phyloP scores from a whole-genome alignment of 2,329 filamentous ascomycete genomes.

The Monosporascus sp. region DNA sequence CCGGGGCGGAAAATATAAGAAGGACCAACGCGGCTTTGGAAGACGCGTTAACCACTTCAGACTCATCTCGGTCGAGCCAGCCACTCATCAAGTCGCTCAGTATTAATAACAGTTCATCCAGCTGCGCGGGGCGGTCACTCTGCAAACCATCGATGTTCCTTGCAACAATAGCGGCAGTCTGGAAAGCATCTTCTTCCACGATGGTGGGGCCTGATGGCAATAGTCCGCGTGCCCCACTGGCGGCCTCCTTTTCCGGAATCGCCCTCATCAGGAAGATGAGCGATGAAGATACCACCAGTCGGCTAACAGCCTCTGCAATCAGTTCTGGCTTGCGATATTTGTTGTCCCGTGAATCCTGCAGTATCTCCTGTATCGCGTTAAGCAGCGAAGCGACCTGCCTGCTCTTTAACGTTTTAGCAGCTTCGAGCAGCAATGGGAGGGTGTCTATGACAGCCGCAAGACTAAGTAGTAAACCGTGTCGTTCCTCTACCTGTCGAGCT shows the following conservation, averaged over 20 bases:
- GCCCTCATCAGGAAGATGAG: slow-evolving; percentile 40
- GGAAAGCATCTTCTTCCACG: slow-evolving; percentile 9
- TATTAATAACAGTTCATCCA: slow-evolving; percentile 16
- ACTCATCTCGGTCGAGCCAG: slow-evolving; percentile 47
- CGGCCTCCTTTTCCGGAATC: slow-evolving; percentile 9
- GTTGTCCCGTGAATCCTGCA: slow-evolving; percentile 36
- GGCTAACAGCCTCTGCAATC: slow-evolving; percentile 55
- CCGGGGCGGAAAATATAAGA: slow-evolving; percentile 37
- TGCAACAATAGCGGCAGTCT: slow-evolving; percentile 4
- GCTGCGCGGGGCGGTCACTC: slow-evolving; percentile 4
- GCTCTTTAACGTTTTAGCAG: slow-evolving; percentile 1
- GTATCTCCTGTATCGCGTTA: slow-evolving; percentile 28
- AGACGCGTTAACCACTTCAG: slow-evolving; percentile 43
- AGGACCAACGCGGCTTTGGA: slow-evolving; percentile 48
- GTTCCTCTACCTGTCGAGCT: slow-evolving; percentile 59
- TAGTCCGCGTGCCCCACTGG: slow-evolving; percentile 2
- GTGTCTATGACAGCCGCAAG: slow-evolving; percentile 54
- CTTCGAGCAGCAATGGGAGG: slow-evolving; percentile 30
- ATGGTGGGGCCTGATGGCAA: slow-evolving; percentile 24
- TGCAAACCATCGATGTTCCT: slow-evolving; percentile 11
- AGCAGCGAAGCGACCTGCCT: slow-evolving; percentile 19
- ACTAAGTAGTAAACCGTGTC: slow-evolving; percentile 61
- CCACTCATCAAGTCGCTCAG: slow-evolving; percentile 31
- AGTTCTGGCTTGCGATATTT: slow-evolving; percentile 58
- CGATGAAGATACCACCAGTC: slow-evolving; percentile 49